Evolutionary conservation across 495 filamentous ascomycete genomes (phyloP).

Genomic region (Chaetomidium leptoderma): DNA sequence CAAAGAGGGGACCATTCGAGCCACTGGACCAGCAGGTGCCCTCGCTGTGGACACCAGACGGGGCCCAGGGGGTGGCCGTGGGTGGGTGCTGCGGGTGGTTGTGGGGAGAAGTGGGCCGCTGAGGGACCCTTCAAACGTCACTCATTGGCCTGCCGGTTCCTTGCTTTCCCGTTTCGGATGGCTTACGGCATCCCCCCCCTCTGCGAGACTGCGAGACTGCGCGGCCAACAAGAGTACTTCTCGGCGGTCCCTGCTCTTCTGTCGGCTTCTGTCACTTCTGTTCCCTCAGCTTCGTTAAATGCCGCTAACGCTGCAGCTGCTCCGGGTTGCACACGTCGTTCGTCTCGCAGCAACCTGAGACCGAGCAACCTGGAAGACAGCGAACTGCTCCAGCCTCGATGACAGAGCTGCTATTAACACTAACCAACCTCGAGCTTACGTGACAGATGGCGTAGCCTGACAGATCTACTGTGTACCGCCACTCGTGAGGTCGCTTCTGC

Average conservation of each 20-base stretch:
- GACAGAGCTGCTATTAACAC: background rate
- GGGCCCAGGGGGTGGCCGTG: constrained; percentile 7
- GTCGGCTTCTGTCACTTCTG: constrained; percentile 28
- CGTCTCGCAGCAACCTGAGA: too few relatives aligned
- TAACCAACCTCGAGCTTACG: background rate
- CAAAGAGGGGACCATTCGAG: background rate
- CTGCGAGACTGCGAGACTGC: constrained; percentile 5
- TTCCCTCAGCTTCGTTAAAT: constrained; percentile 18
- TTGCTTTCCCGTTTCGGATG: constrained; percentile 24
- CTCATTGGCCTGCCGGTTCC: constrained; percentile 14
- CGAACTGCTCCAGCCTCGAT: background rate
- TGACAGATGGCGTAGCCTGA: background rate
- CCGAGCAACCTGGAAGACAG: background rate
- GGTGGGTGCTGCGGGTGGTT: constrained; percentile 19
- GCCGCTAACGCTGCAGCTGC: constrained; percentile 22
- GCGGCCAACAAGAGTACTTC: background rate
- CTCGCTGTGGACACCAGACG: constrained; percentile 5
- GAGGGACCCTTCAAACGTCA: constrained; percentile 2
- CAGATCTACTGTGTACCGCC: constrained; percentile 2
- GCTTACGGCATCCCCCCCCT: constrained; percentile 28
- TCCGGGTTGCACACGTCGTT: constrained; percentile 2
- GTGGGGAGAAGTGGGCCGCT: constrained; percentile 21
- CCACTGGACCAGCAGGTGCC: background rate
- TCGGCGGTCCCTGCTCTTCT: constrained; percentile 29
- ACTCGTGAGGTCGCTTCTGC: background rate